Percentiles rank a stretch among this genome's conserved stretches.
These are phyloP conservation scores for Aspergillus spinulosporus DNA, from an alignment of 2,329 filamentous ascomycete genomes.

Conservation along the genomic window DNA sequence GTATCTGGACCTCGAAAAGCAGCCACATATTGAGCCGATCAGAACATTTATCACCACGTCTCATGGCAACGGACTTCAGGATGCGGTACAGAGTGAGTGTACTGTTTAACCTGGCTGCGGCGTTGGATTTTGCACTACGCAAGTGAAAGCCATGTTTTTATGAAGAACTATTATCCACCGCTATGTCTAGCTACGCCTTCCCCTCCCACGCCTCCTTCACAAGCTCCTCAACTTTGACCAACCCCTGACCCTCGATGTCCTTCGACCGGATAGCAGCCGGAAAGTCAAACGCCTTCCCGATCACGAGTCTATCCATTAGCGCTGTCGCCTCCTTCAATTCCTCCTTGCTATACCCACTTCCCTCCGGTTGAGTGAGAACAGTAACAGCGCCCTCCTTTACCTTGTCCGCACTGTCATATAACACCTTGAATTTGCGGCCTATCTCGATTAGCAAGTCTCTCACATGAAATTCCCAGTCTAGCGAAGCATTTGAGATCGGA, in stretches of 20 bases:
- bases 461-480: too few relatives aligned
- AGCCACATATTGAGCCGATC: too few relatives aligned
- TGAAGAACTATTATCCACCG: too few relatives aligned
- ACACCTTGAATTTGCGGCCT: slow-evolving; percentile 40
- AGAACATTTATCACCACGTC: too few relatives aligned
- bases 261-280: slow-evolving; percentile 28
- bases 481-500: too few relatives aligned
- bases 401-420: slow-evolving; percentile 35
- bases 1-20: too few relatives aligned
- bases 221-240: slow-evolving; percentile 28
- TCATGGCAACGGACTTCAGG: too few relatives aligned
- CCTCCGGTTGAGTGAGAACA: slow-evolving; percentile 28
- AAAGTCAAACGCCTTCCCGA: slow-evolving; percentile 32
- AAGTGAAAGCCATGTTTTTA: too few relatives aligned
- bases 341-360: slow-evolving; percentile 20
- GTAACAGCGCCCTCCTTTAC: slow-evolving; percentile 39
- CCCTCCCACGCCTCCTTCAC: slow-evolving; percentile 17
- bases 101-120: too few relatives aligned
- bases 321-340: slow-evolving; percentile 30
- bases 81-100: too few relatives aligned
- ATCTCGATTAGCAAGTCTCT: not conserved
- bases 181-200: not conserved
- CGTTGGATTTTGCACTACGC: too few relatives aligned
- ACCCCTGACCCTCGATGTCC: slow-evolving; percentile 26
- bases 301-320: slow-evolving; percentile 30